Evolutionary conservation across 495 filamentous ascomycete genomes (phyloP).

Genomic region (Cercophora newfieldiana): DNA sequence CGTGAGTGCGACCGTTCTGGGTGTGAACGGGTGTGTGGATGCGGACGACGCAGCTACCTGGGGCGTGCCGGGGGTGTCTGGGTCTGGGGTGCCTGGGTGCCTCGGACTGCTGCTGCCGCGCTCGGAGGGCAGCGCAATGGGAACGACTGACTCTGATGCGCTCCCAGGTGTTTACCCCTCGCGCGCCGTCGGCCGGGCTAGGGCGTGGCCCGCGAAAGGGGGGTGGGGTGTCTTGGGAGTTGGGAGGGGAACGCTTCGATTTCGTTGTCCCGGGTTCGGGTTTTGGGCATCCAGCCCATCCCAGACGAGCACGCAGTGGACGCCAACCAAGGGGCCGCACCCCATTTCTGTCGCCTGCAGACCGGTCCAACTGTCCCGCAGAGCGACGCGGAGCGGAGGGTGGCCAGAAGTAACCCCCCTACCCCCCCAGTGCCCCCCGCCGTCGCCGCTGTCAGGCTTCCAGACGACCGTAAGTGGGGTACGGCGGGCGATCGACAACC

Average conservation of each 20-base stretch:
- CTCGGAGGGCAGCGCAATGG: conserved; percentile 14
- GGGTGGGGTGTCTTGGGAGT: background rate
- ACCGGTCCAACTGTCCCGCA: conserved; percentile 30
- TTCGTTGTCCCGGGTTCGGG: conserved; percentile 13
- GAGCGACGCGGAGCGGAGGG: conserved; percentile 12
- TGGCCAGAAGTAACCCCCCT: conserved; percentile 13
- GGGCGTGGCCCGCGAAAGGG: background rate
- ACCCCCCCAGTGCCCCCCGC: too few relatives aligned
- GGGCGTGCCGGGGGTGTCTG: too few relatives aligned
- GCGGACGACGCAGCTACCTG: conserved; percentile 2
- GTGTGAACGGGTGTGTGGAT: conserved; percentile 3
- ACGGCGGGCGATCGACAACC: conserved; percentile 23
- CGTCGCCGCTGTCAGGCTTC: conserved; percentile 27
- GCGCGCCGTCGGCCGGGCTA: background rate
- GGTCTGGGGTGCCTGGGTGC: too few relatives aligned
- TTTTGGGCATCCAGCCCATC: conserved; percentile 17
- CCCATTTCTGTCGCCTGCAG: conserved; percentile 19
- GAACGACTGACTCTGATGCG: conserved; percentile 11
- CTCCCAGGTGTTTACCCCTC: conserved; percentile 5
- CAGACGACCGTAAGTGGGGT: conserved; percentile 30
- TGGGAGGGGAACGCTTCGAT: background rate
- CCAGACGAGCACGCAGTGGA: background rate
- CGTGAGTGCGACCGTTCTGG: conserved; percentile 30
- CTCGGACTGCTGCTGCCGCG: conserved; percentile 25
- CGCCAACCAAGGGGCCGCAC: background rate